Conservation (phyloP, 306 rosid genomes). For the Sechiopsis laciniata region DNA sequence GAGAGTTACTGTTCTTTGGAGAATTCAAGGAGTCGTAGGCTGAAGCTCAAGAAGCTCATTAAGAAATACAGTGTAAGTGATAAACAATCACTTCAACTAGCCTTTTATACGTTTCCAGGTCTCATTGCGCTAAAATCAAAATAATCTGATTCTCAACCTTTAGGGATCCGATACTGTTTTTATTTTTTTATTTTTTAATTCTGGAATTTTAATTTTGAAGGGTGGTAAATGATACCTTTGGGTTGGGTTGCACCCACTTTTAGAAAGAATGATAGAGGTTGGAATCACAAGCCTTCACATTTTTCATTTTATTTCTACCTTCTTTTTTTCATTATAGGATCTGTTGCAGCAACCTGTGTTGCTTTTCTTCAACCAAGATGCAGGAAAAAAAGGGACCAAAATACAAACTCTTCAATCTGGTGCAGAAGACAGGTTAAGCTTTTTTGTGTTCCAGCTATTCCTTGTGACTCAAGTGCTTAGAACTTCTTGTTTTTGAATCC, state of each 20-base stretch:
- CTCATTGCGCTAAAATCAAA: neutral
- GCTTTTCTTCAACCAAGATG: conserved; percentile 49
- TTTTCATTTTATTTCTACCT: conserved; percentile 17
- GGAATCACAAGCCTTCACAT: neutral
- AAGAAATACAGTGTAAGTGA: conserved; percentile 70
- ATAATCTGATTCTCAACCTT: neutral
- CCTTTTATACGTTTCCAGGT: neutral
- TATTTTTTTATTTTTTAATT: neutral
- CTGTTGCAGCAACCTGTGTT: conserved; percentile 65
- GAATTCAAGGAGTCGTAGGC: conserved; percentile 52
- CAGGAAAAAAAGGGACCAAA: conserved; percentile 28
- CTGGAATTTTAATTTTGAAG: neutral
- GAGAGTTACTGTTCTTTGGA: conserved; percentile 53
- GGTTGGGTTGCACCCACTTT: neutral
- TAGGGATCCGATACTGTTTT: neutral
- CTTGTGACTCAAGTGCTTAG: conserved; percentile 6
- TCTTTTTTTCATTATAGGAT: conserved; percentile 45
- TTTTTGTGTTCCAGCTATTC: neutral
- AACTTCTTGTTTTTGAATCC: neutral
- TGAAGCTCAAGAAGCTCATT: conserved; percentile 72
- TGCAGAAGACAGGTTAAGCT: conserved; percentile 53
- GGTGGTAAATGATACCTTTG: neutral
- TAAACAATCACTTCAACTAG: neutral
- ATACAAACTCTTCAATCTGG: conserved; percentile 34
- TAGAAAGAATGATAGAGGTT: neutral